Evolutionary conservation across 352 stramenopile species (phyloP), one percentile per base, ranked within the genome.

Genomic region (Achlya hypogyna): DNA sequence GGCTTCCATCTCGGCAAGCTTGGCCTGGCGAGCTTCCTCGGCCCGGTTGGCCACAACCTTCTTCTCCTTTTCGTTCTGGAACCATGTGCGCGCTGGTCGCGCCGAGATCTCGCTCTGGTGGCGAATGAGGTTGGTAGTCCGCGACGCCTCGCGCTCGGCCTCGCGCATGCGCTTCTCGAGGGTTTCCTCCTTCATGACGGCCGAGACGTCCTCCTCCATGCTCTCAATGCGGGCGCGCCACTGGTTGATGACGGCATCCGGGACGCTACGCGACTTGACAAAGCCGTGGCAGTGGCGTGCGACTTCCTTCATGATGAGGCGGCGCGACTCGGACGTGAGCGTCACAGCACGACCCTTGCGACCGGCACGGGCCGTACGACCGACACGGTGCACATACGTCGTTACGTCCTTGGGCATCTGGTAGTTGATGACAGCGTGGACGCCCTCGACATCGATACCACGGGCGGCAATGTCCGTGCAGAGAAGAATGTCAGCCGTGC

Each of bases 351-450:
- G 84, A 63, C 86, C 84, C 62, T 96, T 96, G 70, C 96, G 92
- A 18, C 97, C 97, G 22, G 97, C 96, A 81, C 98, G 92, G 38
- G 97, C 98, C 32, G 97, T 99, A 72, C 98, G 89, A 40, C 97
- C 97, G 52, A 99, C 97, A 59, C 98, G 88, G 79, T 99, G 97
- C 23, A 99, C 96, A 74, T 99, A 99, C 0, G 94, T 99, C 38
- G 92, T 96, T 14, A 98, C 86, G 66, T 98, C 88, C 72, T 97
- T 95, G 1, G 98, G 97, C 96, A 99, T 99, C 74, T 99, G 97
- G 79, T 98, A 99, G 81, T 99, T 99, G 74, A 99, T 98, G 4
- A 99, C 97, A 22, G 93, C 93, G 69, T 99, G 82, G 12, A 99
- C 96, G 32, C 92, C 92, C 65, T 94, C 82, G 65, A 99, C 96